Conservation (phyloP, 1,139 yeast species). For the Candida tetrigidarum region DNA sequence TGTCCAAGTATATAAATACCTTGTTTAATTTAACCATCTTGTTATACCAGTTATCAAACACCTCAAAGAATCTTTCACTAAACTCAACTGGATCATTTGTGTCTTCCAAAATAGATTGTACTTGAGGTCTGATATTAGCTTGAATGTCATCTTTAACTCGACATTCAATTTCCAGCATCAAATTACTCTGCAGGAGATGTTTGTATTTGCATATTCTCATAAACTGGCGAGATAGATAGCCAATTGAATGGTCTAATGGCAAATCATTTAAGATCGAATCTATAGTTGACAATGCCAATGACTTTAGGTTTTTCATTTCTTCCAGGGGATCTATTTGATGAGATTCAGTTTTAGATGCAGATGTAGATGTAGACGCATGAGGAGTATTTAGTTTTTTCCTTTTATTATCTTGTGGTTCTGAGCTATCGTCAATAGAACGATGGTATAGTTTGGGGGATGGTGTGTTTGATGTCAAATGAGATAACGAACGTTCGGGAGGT, state of each 20-base stretch:
- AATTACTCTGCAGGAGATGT: constrained; percentile 35
- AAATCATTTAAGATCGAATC: constrained; percentile 25
- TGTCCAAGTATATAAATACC: constrained; percentile 40
- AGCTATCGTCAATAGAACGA: constrained; percentile 4
- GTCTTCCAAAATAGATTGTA: background rate
- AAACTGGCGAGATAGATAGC: constrained; percentile 31
- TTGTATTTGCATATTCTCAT: constrained; percentile 39
- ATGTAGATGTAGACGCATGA: background rate
- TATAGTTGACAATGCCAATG: constrained; percentile 15
- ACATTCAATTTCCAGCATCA: constrained; percentile 25
- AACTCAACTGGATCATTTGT: constrained; percentile 7
- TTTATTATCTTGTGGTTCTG: constrained; percentile 7
- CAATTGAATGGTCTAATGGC: constrained; percentile 27
- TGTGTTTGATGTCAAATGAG: constrained; percentile 8
- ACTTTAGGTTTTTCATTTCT: background rate
- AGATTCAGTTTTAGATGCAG: background rate
- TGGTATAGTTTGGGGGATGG: constrained; percentile 7
- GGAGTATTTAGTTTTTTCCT: constrained; percentile 11
- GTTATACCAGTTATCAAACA: constrained; percentile 30
- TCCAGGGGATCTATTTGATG: background rate
- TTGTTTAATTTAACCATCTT: constrained; percentile 30
- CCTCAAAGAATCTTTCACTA: constrained; percentile 18
- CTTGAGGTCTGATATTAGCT: background rate
- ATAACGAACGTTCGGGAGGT: constrained; percentile 1
- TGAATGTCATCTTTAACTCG: constrained; percentile 24